Conservation (phyloP, 2,329 filamentous ascomycete species). For the Pleoardoris graminearum region DNA sequence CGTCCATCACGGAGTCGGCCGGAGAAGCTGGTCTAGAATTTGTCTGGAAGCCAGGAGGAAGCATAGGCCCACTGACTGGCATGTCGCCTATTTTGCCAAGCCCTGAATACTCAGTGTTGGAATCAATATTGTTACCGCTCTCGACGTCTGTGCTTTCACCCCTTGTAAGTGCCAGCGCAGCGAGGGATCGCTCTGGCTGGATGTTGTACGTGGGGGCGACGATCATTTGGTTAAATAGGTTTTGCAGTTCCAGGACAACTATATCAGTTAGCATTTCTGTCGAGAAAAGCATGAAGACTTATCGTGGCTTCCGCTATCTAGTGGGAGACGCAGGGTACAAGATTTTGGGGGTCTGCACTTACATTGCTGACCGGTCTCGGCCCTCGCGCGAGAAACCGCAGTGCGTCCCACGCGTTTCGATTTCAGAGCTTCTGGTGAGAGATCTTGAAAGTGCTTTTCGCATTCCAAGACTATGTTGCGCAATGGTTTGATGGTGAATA, state of each 20-base stretch:
- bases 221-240: slow-evolving; percentile 72
- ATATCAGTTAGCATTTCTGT: slow-evolving; percentile 24
- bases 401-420: slow-evolving; percentile 76
- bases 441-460: slow-evolving; percentile 69
- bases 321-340: not conserved
- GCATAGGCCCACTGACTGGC: slow-evolving; percentile 52
- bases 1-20: slow-evolving; percentile 32
- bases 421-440: slow-evolving; percentile 65
- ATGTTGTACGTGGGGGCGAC: slow-evolving; percentile 64
- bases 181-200: slow-evolving; percentile 74
- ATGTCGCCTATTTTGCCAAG: slow-evolving; percentile 51
- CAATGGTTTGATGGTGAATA: slow-evolving; percentile 84
- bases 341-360: slow-evolving; percentile 50
- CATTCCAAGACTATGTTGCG: slow-evolving; percentile 79
- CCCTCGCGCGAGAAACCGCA: slow-evolving; percentile 62
- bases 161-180: slow-evolving; percentile 74
- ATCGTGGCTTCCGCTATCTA: not conserved
- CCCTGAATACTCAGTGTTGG: slow-evolving; percentile 45
- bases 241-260: slow-evolving; percentile 76
- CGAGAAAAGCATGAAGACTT: slow-evolving; percentile 11
- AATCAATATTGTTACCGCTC: slow-evolving; percentile 52
- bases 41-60: slow-evolving; percentile 35
- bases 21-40: slow-evolving; percentile 8
- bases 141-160: slow-evolving; percentile 48
- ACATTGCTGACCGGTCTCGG: slow-evolving; percentile 72